Base-by-base conservation (phyloP, 139 green algal species). In the Diplosphaera chodatii region DNA sequence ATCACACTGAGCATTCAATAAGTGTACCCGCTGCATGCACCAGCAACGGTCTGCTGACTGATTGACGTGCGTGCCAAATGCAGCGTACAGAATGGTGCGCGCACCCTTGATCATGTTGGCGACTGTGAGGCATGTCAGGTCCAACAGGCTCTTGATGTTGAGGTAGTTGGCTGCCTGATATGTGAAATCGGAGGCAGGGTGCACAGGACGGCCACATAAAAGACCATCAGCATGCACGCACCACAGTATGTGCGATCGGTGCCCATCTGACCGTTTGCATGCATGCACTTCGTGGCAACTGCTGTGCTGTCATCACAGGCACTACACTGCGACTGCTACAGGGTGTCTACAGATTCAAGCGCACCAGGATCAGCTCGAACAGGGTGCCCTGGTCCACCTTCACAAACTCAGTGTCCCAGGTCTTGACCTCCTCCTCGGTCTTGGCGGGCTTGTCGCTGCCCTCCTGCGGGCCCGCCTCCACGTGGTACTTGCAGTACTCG, bases 71-170 rank as follows among this genome's bases (percentile, higher is more conserved):
- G 13, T 4, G 37, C 6, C 40, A 40, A 18, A 33, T 25, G 63
- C n/a, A 67, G n/a, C n/a, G 37, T 25, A 27, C n/a, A n/a, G n/a
- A n/a, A n/a, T n/a, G n/a, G n/a, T n/a, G 37, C 8, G 8, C 33
- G 33, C 65, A 82, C 82, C 92, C 77, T 96, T 97, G 81, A 98
- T 98, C 93, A 98, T 97, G 84, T 96, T 94, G 13, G 96, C 96
- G 8, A 99, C 96, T 18, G 94, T 97, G 48, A 94, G 84, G 85
- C 96, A 99, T 0, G 92, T 97, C 20, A 99, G 84, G 77, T 99
- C 96, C 65, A 99, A 83, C 68, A 99, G 83, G 21, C 75, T 71
- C 85, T 99, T 98, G 83, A 99, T 99, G 88, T 99, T 98, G 10
- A 99, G 81, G 84, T 99, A 99, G 83, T 99, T 99, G 31, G 96